Base-by-base conservation (phyloP, 2,329 filamentous ascomycete genomes). In the Coniochaeta sp. region DNA sequence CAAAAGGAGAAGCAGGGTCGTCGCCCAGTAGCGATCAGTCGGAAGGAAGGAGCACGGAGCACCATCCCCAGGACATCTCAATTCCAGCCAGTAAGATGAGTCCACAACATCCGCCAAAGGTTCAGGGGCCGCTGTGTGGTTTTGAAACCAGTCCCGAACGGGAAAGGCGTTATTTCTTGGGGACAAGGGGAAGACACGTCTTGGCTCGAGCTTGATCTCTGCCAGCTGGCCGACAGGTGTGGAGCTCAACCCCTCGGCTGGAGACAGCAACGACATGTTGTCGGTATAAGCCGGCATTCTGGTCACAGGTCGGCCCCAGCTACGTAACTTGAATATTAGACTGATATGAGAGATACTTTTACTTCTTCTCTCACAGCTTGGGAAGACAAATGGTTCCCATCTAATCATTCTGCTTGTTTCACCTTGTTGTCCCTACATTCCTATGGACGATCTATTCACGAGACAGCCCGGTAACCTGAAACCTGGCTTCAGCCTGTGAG, bases 111-210 rank as follows among this genome's bases (percentile, higher is more conserved):
- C 45, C 5, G 28, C 45, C 27, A 22, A 13, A 55, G 57, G 56
- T 59, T 59, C 57, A 59, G 58, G 58, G 58, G 55, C 55, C 52
- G 51, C 51, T 49, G 54, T 45, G 53, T 53, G 52, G 45, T 48
- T 16, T 20, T 16, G n/a, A 33, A 32, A 40, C 57, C 57, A 59
- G 30, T 12, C 51, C 51, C 3, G 1, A 32, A 48, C 3, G 3
- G 53, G 56, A n/a, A 54, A 52, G 26, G 50, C 27, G 33, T n/a
- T n/a, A n/a, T n/a, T n/a, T n/a, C n/a, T 50, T 14, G 30, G 26
- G n/a, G 38, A 51, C 54, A 54, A 38, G 46, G 24, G 48, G 28
- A 52, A 46, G 30, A 32, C 40, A 33, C 26, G 14, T 14, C 24
- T n/a, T 27, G 45, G 45, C 45, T 48, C 45, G 26, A 48, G 45